Evolutionary conservation across 164 flowering plant species (phyloP).

Genomic region (Chloranthus sessilifolius): DNA sequence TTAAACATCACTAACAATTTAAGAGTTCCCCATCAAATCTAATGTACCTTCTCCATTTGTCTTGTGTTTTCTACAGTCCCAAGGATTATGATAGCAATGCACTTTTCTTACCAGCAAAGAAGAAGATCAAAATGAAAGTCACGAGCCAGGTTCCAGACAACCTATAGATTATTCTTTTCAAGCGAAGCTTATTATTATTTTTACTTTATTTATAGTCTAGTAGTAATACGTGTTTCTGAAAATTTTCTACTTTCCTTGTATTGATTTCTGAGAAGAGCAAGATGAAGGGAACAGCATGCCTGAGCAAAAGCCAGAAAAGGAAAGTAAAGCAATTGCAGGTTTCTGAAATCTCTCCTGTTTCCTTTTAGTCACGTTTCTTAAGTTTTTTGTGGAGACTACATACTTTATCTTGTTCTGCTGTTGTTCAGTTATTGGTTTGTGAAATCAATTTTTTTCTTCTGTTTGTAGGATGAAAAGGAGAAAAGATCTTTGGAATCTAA

Average conservation of each 20-base stretch:
- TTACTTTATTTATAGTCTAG: neutral
- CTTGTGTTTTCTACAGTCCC: no score
- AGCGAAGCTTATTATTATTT: neutral
- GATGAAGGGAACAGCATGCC: constrained; percentile 9
- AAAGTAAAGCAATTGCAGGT: constrained; percentile 80
- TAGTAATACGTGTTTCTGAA: neutral
- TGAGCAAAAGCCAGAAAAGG: constrained; percentile 66
- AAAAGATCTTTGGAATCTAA: constrained; percentile 31
- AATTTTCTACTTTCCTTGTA: neutral
- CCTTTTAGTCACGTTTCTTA: neutral
- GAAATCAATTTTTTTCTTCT: neutral
- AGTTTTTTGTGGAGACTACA: neutral
- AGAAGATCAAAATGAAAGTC: constrained; percentile 27
- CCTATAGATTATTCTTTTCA: no score
- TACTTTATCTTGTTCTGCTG: neutral
- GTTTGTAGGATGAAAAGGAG: constrained; percentile 65
- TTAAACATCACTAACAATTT: no score
- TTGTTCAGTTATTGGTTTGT: neutral
- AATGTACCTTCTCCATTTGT: no score
- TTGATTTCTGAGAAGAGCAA: constrained; percentile 16
- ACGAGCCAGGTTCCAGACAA: constrained; percentile 25
- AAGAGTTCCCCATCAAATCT: no score
- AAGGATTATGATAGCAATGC: constrained; percentile 47
- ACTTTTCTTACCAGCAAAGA: constrained; percentile 38
- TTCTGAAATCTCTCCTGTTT: neutral